Evolutionary conservation across 2,329 filamentous ascomycete genomes (phyloP).

Genomic region (Botrytis fragariae): DNA sequence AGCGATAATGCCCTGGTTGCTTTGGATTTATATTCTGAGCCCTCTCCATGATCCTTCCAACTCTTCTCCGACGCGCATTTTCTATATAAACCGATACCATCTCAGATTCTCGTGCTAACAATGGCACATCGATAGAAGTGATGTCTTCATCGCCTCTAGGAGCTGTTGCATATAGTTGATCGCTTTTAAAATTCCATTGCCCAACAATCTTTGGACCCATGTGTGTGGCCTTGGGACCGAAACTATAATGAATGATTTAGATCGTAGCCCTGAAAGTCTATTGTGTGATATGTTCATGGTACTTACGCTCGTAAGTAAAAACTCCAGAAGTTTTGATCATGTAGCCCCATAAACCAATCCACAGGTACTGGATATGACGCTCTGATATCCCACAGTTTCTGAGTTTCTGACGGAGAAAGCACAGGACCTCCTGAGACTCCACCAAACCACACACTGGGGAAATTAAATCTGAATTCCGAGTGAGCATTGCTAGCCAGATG

Average conservation of each 20-base stretch:
- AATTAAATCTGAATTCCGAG: background rate
- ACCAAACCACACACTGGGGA: background rate
- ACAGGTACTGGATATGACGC: background rate
- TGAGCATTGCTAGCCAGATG: background rate
- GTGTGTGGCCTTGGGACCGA: background rate
- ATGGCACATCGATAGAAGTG: background rate
- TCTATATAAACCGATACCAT: background rate
- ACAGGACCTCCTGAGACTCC: too few relatives aligned
- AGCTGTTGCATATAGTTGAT: background rate
- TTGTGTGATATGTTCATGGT: background rate
- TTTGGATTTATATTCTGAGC: background rate
- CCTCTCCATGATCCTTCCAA: background rate
- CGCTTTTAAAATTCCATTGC: background rate
- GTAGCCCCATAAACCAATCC: background rate
- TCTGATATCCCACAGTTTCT: background rate
- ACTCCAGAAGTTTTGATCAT: background rate
- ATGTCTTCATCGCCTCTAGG: background rate
- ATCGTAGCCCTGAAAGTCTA: background rate
- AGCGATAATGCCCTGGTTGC: background rate
- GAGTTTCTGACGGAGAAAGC: background rate
- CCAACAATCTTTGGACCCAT: constrained; percentile 3
- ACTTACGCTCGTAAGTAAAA: background rate
- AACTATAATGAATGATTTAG: background rate
- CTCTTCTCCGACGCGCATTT: background rate
- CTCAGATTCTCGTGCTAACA: background rate